Conservation (phyloP, 345 rosid genomes). For the Sonneratia alba region DNA sequence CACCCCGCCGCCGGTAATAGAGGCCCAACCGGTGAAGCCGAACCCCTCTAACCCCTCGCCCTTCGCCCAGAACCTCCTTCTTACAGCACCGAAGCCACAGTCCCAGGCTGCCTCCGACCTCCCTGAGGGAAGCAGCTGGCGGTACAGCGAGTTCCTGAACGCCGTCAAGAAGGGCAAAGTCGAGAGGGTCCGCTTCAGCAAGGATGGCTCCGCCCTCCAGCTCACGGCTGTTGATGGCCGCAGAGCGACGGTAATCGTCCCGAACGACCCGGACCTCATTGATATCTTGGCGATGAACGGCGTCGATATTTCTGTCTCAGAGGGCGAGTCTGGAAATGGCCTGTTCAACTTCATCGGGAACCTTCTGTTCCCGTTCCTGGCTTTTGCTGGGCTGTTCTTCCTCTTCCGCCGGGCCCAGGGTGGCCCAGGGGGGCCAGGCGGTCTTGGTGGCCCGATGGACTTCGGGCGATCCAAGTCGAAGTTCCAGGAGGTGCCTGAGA, state of each 20-base stretch:
- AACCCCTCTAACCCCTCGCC: slow-evolving; percentile 21
- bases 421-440: slow-evolving; percentile 22
- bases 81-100: slow-evolving; percentile 39
- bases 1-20: slow-evolving; percentile 22
- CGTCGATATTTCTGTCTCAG: slow-evolving; percentile 21
- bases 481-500: slow-evolving; percentile 26
- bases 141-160: slow-evolving; percentile 23
- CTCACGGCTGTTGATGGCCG: slow-evolving; percentile 23
- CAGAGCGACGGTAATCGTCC: slow-evolving; percentile 16
- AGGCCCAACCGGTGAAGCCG: slow-evolving; percentile 28
- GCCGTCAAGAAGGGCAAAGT: slow-evolving; percentile 22
- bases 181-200: slow-evolving; percentile 22
- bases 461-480: slow-evolving; percentile 23
- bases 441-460: slow-evolving; percentile 23
- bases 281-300: slow-evolving; percentile 22
- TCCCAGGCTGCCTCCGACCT: slow-evolving; percentile 15
- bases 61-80: slow-evolving; percentile 32
- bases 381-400: slow-evolving; percentile 16
- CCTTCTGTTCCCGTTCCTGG: slow-evolving; percentile 17
- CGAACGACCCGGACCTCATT: slow-evolving; percentile 19
- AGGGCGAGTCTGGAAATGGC: slow-evolving; percentile 22
- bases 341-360: slow-evolving; percentile 18
- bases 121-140: slow-evolving; percentile 21
- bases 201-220: slow-evolving; percentile 21
- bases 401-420: slow-evolving; percentile 23